These are phyloP conservation scores for Macrophomina tecta DNA, from an alignment of 2,329 filamentous ascomycete genomes.

Conservation along the genomic window DNA sequence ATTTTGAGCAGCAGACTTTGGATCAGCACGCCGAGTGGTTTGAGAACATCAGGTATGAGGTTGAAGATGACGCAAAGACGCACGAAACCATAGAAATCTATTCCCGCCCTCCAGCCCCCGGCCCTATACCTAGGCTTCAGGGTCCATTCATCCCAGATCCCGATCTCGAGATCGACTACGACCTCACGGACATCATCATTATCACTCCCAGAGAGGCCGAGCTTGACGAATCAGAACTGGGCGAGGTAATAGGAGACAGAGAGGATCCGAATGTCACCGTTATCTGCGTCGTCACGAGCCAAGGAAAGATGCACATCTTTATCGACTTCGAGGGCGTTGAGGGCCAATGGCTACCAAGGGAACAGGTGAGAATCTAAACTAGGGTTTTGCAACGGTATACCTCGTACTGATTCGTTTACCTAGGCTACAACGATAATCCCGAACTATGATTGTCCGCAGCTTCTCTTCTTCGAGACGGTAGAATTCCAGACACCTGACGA, in stretches of 20 bases:
- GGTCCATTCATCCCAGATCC: constrained; percentile 64
- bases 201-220: constrained; percentile 48
- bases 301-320: constrained; percentile 63
- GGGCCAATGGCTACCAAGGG: constrained; percentile 65
- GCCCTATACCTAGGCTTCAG: constrained; percentile 65
- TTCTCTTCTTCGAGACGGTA: constrained; percentile 51
- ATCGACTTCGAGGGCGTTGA: constrained; percentile 67
- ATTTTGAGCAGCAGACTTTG: constrained; percentile 46
- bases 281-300: constrained; percentile 63
- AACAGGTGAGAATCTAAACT: constrained; percentile 35
- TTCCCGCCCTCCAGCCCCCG: constrained; percentile 58
- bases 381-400: neutral
- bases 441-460: constrained; percentile 34
- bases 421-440: constrained; percentile 22
- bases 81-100: constrained; percentile 60
- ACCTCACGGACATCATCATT: constrained; percentile 66
- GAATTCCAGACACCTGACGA: constrained; percentile 38
- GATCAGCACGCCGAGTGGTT: constrained; percentile 67
- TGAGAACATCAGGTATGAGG: constrained; percentile 49
- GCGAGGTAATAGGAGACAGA: constrained; percentile 52
- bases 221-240: constrained; percentile 54
- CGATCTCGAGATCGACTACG: constrained; percentile 58
- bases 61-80: constrained; percentile 58
- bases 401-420: constrained; percentile 6
- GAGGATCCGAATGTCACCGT: constrained; percentile 62